Evolutionary conservation across 768 basidiomycete genomes (phyloP).

Genomic region (Austroboletus eburneus): DNA sequence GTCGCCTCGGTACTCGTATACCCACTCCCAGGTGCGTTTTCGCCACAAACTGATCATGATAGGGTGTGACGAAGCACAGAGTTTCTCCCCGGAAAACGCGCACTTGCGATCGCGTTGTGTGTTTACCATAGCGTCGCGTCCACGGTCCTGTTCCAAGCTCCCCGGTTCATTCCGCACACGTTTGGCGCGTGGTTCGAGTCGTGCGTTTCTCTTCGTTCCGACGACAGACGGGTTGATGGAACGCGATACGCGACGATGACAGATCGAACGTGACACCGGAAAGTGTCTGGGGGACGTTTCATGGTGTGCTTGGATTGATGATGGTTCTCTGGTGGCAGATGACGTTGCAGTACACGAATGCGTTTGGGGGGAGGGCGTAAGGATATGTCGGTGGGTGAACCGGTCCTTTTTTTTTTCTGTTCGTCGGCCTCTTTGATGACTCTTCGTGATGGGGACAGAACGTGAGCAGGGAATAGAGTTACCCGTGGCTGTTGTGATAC

Average conservation of each 20-base stretch:
- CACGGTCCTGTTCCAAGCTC: slow-evolving; percentile 69
- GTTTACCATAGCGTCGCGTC: slow-evolving; percentile 73
- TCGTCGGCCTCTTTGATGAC: no score
- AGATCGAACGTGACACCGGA: slow-evolving; percentile 61
- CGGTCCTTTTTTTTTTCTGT: no score
- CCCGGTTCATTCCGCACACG: slow-evolving; percentile 73
- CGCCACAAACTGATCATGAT: no score
- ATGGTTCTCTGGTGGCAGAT: slow-evolving; percentile 83
- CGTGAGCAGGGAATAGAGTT: no score
- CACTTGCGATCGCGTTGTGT: slow-evolving; percentile 70
- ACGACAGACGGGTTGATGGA: neutral
- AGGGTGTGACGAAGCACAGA: no score
- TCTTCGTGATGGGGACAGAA: no score
- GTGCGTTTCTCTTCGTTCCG: slow-evolving; percentile 39
- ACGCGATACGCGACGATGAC: neutral
- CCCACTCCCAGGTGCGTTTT: slow-evolving; percentile 60
- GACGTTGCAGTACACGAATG: slow-evolving; percentile 51
- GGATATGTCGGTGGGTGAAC: no score
- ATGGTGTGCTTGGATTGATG: slow-evolving; percentile 66
- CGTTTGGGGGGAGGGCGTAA: slow-evolving; percentile 28
- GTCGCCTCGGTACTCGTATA: slow-evolving; percentile 60
- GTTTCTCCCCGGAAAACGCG: slow-evolving; percentile 82
- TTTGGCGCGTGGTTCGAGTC: slow-evolving; percentile 59
- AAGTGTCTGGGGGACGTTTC: slow-evolving; percentile 63
- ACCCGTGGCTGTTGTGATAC: no score